These are phyloP conservation scores for Aspergillus cristatus DNA, from an alignment of 495 filamentous ascomycete genomes.

Conservation along the genomic window DNA sequence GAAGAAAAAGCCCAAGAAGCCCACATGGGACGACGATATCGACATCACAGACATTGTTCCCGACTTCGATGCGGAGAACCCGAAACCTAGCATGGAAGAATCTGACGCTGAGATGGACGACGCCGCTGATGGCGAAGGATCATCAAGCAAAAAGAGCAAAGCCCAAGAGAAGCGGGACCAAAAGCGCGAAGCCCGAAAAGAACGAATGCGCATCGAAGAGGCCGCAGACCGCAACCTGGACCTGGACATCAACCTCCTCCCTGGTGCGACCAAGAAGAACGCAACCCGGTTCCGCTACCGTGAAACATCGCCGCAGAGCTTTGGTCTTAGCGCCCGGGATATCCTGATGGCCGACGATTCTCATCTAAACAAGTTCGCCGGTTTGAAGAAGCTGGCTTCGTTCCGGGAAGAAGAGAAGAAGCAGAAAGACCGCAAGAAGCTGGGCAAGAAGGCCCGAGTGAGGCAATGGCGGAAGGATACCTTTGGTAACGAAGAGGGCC, in stretches of 20 bases:
- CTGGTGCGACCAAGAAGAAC: constrained; percentile 46
- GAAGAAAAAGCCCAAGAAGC: constrained; percentile 70
- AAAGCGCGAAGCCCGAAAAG: constrained; percentile 65
- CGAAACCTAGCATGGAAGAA: constrained; percentile 43
- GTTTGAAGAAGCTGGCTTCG: constrained; percentile 85
- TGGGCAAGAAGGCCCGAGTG: constrained; percentile 85
- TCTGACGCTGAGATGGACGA: constrained; percentile 44
- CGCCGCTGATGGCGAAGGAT: constrained; percentile 38
- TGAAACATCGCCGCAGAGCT: constrained; percentile 81
- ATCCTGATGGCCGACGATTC: constrained; percentile 85
- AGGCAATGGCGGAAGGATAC: constrained; percentile 87
- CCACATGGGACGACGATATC: constrained; percentile 93
- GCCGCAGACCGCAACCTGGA: constrained; percentile 79
- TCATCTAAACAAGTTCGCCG: constrained; percentile 82
- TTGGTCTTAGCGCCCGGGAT: constrained; percentile 80
- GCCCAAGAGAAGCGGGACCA: constrained; percentile 57
- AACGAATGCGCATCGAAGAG: constrained; percentile 74
- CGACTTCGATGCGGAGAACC: constrained; percentile 63
- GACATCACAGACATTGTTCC: constrained; percentile 84
- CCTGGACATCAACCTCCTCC: constrained; percentile 51
- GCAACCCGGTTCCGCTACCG: constrained; percentile 72
- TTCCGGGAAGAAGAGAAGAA: constrained; percentile 88
- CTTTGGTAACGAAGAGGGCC: constrained; percentile 68
- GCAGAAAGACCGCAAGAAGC: constrained; percentile 69
- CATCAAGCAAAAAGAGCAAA: constrained; percentile 49